These are phyloP conservation scores for Allantophomopsis lycopodina DNA, from an alignment of 2,329 filamentous ascomycete species.

Conservation along the genomic window DNA sequence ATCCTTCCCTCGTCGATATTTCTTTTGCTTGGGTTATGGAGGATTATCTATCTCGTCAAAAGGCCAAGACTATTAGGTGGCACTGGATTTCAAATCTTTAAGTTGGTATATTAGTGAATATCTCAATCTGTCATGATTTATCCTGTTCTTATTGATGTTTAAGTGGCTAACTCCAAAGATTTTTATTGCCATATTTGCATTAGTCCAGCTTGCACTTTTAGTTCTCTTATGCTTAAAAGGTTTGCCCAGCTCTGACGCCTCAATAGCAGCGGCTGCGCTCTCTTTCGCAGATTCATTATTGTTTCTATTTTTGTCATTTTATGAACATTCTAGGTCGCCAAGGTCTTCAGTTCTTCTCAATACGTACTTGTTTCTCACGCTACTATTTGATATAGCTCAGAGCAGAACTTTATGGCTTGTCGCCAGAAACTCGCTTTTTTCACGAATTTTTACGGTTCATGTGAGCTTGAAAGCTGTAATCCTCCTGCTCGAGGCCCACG, in stretches of 20 bases:
- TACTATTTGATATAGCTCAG: constrained; percentile 28
- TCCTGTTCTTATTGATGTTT: neutral
- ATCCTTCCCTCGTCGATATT: constrained; percentile 1
- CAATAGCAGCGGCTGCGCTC: constrained; percentile 16
- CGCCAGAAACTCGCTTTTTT: constrained; percentile 9
- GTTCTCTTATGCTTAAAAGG: constrained; percentile 15
- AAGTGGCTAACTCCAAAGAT: neutral
- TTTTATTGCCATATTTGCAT: neutral
- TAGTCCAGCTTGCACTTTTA: constrained; percentile 1
- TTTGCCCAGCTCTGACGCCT: constrained; percentile 11
- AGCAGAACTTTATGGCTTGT: constrained; percentile 28
- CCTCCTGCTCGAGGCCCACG: constrained; percentile 22
- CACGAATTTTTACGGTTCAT: constrained; percentile 13
- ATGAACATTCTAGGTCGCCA: constrained; percentile 20
- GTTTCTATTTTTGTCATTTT: constrained; percentile 19
- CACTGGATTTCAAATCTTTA: neutral
- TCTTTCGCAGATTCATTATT: constrained; percentile 17
- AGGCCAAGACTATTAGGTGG: neutral
- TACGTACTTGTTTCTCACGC: constrained; percentile 25
- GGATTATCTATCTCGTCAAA: neutral
- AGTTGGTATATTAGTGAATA: constrained; percentile 1
- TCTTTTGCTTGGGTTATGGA: neutral
- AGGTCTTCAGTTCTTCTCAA: constrained; percentile 28
- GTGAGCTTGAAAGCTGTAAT: constrained; percentile 17
- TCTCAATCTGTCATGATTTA: too few relatives aligned